phyloP scores from a whole-genome alignment of 139 green algal species.

The Diplosphaera chodatii region DNA sequence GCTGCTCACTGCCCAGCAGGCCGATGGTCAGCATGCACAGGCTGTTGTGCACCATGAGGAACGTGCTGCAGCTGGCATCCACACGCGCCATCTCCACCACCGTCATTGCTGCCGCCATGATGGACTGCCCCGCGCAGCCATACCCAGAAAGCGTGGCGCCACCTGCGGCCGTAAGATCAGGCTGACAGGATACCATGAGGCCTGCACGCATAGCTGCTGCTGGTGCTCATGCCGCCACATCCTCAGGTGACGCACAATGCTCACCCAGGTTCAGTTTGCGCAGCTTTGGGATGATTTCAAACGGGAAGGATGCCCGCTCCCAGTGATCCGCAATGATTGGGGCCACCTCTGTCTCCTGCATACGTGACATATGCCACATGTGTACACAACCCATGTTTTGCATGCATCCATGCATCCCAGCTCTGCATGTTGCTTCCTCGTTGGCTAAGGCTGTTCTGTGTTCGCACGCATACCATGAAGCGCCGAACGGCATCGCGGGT shows the following conservation, averaged over 20 bases:
- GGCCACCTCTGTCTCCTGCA: slow-evolving; percentile 77
- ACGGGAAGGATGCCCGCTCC: slow-evolving; percentile 86
- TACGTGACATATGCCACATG: no score
- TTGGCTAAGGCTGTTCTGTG: no score
- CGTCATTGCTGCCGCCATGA: slow-evolving; percentile 42
- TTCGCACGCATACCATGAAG: slow-evolving; percentile 61
- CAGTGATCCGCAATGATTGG: slow-evolving; percentile 83
- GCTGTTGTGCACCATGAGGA: slow-evolving; percentile 86
- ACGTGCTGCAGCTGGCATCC: slow-evolving; percentile 81
- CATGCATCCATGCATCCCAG: no score
- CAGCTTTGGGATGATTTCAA: slow-evolving; percentile 69
- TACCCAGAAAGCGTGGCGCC: slow-evolving; percentile 63
- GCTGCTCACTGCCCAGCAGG: slow-evolving; percentile 73
- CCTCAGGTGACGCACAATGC: no score
- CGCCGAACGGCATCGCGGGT: slow-evolving; percentile 48
- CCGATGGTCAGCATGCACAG: slow-evolving; percentile 31
- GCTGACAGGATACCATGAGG: no score
- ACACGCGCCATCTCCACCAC: slow-evolving; percentile 81
- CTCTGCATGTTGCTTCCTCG: no score
- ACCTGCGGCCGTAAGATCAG: no score
- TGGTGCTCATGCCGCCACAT: no score
- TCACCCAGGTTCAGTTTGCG: slow-evolving; percentile 52
- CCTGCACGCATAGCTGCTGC: no score
- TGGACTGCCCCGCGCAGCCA: slow-evolving; percentile 61
- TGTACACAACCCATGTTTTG: no score